phyloP scores from a whole-genome alignment of 169 alveolate species.

The Plasmodium blacklocki region DNA sequence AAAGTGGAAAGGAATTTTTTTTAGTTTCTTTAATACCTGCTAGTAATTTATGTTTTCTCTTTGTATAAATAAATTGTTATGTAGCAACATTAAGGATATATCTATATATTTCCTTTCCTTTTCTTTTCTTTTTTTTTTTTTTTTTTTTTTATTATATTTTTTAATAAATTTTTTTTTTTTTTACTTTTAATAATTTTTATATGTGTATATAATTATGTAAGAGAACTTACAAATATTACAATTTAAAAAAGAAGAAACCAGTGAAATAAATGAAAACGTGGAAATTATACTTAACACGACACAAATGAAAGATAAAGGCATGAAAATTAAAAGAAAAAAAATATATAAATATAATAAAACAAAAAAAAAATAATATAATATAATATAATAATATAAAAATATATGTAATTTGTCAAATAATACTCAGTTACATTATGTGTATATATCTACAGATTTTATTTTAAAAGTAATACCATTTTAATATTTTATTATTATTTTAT shows the following conservation, averaged over 20 bases:
- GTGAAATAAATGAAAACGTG: conserved; percentile 18
- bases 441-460: background rate
- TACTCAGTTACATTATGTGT: background rate
- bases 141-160: background rate
- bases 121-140: background rate
- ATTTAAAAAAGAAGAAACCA: conserved; percentile 38
- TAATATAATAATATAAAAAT: background rate
- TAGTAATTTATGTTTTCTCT: conserved; percentile 9
- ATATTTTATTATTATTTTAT: background rate
- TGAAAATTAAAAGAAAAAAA: background rate
- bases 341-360: background rate
- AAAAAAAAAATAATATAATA: background rate
- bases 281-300: conserved; percentile 26
- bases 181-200: background rate
- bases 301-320: conserved; percentile 19
- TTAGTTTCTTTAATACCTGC: conserved; percentile 47
- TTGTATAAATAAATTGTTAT: background rate
- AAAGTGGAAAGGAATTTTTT: conserved; percentile 39
- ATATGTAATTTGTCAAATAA: background rate
- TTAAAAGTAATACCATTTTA: too few relatives aligned
- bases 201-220: background rate
- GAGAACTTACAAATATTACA: conserved; percentile 31
- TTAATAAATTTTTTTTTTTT: background rate
- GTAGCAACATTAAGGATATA: background rate
- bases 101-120: too few relatives aligned